Conservation (phyloP, 805 yeast genomes). For the Komagataella populi region DNA sequence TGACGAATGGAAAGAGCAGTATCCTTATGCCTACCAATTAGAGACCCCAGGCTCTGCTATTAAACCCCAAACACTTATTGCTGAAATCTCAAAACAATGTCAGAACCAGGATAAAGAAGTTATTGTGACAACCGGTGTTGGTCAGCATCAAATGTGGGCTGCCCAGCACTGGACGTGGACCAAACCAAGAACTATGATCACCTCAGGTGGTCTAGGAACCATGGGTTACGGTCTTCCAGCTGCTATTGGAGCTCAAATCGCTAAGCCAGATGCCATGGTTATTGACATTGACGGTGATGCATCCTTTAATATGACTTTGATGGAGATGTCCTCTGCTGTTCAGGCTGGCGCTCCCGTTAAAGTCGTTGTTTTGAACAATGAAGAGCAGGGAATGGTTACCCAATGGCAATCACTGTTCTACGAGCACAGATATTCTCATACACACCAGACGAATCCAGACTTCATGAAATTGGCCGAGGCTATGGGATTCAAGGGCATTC, state of each 20-base stretch:
- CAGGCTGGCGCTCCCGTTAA: constrained; percentile 90
- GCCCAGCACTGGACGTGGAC: constrained; percentile 97
- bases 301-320: constrained; percentile 95
- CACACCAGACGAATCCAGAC: constrained; percentile 92
- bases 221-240: constrained; percentile 98
- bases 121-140: constrained; percentile 94
- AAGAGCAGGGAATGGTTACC: constrained; percentile 99
- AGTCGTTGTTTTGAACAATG: constrained; percentile 82
- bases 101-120: constrained; percentile 54
- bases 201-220: constrained; percentile 98
- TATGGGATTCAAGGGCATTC: constrained; percentile 81
- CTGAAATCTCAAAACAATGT: constrained; percentile 65
- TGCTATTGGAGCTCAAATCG: constrained; percentile 97
- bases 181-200: constrained; percentile 82
- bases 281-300: constrained; percentile 99
- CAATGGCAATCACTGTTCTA: constrained; percentile 98
- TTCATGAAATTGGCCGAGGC: constrained; percentile 88
- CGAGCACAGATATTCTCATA: constrained; percentile 95
- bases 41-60: constrained; percentile 74
- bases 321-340: constrained; percentile 86
- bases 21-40: constrained; percentile 69
- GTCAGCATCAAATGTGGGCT: constrained; percentile 99
- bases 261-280: constrained; percentile 86
- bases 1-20: constrained; percentile 71
- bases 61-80: constrained; percentile 87